Percentiles rank a stretch among this genome's conserved stretches.
These are phyloP conservation scores for Cutaneotrichosporon arboriforme DNA, from an alignment of 1,284 basidiomycete genomes.

Conservation along the genomic window DNA sequence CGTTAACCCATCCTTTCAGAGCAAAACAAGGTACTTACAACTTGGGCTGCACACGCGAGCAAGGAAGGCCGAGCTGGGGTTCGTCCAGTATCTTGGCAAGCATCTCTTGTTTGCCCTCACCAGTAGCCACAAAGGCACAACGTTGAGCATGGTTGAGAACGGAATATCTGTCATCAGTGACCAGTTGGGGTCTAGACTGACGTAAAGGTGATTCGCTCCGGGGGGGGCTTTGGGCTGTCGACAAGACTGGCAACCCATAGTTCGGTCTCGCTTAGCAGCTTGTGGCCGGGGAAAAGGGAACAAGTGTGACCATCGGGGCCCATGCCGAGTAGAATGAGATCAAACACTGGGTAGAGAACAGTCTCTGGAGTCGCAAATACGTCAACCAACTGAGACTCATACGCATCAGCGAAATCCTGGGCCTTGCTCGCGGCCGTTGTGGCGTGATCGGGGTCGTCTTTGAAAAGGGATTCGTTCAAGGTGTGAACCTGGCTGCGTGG, in stretches of 20 bases:
- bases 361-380: conserved; percentile 86
- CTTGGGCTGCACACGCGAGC: conserved; percentile 71
- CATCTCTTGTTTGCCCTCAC: conserved; percentile 75
- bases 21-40: conserved; percentile 45
- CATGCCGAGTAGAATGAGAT: conserved; percentile 88
- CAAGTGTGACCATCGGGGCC: conserved; percentile 96
- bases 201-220: conserved; percentile 69
- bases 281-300: conserved; percentile 90
- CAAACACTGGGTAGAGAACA: conserved; percentile 89
- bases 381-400: conserved; percentile 85
- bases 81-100: conserved; percentile 70
- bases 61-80: conserved; percentile 74
- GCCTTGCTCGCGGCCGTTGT: conserved; percentile 51
- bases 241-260: conserved; percentile 92
- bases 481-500: conserved; percentile 68
- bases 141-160: conserved; percentile 86
- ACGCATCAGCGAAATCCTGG: conserved; percentile 82
- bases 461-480: conserved; percentile 64
- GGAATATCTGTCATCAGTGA: conserved; percentile 53
- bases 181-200: conserved; percentile 23
- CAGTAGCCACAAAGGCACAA: conserved; percentile 81
- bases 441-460: conserved; percentile 44
- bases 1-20: neutral
- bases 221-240: conserved; percentile 91
- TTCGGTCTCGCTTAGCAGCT: conserved; percentile 74